These are phyloP conservation scores for Elymus sibiricus DNA, from an alignment of 176 grass and related monocot genomes.

Conservation along the genomic window DNA sequence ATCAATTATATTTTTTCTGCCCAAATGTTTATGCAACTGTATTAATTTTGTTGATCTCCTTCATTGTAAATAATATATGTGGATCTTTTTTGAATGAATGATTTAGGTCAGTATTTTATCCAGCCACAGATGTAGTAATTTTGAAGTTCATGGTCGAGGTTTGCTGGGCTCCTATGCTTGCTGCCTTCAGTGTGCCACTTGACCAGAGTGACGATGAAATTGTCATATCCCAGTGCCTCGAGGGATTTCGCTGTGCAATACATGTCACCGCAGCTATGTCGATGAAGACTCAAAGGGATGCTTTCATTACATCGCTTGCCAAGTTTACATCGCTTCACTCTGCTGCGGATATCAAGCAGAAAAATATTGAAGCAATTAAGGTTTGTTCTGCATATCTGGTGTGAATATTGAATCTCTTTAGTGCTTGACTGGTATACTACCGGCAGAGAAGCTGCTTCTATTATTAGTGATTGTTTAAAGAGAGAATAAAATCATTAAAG, in stretches of 20 bases:
- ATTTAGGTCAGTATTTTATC: conserved; percentile 94
- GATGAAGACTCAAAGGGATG: conserved; percentile 98
- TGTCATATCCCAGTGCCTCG: conserved; percentile 80
- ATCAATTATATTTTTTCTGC: conserved; percentile 21
- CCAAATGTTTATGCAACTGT: background rate
- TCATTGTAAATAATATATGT: conserved; percentile 29
- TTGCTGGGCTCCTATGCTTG: conserved; percentile 99
- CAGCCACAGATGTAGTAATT: conserved; percentile 90
- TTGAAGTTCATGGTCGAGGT: conserved; percentile 98
- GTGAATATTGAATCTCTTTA: conserved; percentile 21
- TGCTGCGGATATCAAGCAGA: conserved; percentile 89
- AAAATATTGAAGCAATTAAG: conserved; percentile 98
- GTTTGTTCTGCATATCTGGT: conserved; percentile 44
- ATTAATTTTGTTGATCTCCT: conserved; percentile 26
- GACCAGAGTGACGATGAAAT: conserved; percentile 89
- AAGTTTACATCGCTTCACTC: conserved; percentile 99
- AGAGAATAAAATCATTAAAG: background rate
- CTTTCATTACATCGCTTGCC: conserved; percentile 94
- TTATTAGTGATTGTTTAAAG: conserved; percentile 23
- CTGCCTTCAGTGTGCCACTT: conserved; percentile 97
- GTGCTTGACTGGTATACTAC: background rate
- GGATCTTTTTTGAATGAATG: conserved; percentile 23
- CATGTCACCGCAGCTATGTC: conserved; percentile 99
- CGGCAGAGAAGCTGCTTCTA: background rate
- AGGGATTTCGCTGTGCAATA: conserved; percentile 93